Percentiles rank a stretch among this genome's conserved stretches.
phyloP scores from a whole-genome alignment of 352 stramenopile genomes.

The Globisporangium splendens region DNA sequence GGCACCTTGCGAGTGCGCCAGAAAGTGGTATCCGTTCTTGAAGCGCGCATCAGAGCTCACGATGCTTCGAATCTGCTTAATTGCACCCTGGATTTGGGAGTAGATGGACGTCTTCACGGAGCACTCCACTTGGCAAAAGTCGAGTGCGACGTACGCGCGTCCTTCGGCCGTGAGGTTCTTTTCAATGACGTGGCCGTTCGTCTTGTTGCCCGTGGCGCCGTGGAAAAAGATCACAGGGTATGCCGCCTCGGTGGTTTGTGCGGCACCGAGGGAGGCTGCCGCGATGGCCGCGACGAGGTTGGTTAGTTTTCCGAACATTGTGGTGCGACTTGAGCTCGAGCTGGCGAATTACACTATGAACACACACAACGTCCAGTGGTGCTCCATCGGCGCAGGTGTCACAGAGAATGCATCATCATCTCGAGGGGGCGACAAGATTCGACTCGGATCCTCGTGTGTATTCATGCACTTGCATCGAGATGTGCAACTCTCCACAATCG shows the following conservation, averaged over 20 bases:
- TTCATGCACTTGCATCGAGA: background rate
- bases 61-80: slow-evolving; percentile 30
- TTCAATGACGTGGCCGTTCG: slow-evolving; percentile 16
- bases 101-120: slow-evolving; percentile 22
- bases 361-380: background rate
- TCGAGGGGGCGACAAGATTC: background rate
- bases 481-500: too few relatives aligned
- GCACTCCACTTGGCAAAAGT: slow-evolving; percentile 34
- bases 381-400: background rate
- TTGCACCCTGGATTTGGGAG: slow-evolving; percentile 31
- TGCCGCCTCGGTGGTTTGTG: background rate
- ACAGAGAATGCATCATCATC: too few relatives aligned
- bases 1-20: slow-evolving; percentile 45
- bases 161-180: slow-evolving; percentile 29
- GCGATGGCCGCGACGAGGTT: background rate
- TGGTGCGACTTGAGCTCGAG: background rate
- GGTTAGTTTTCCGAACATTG: slow-evolving; percentile 1
- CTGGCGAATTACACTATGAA: background rate
- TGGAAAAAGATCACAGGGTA: slow-evolving; percentile 45
- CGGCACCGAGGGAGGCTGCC: background rate
- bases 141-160: slow-evolving; percentile 27
- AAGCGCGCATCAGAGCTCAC: slow-evolving; percentile 19
- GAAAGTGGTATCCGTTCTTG: slow-evolving; percentile 38
- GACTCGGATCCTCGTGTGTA: background rate
- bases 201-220: slow-evolving; percentile 25